Percentiles rank a stretch among this genome's conserved stretches.
Conservation (phyloP, 2,329 filamentous ascomycete genomes). For the Zymoseptoria brevis region DNA sequence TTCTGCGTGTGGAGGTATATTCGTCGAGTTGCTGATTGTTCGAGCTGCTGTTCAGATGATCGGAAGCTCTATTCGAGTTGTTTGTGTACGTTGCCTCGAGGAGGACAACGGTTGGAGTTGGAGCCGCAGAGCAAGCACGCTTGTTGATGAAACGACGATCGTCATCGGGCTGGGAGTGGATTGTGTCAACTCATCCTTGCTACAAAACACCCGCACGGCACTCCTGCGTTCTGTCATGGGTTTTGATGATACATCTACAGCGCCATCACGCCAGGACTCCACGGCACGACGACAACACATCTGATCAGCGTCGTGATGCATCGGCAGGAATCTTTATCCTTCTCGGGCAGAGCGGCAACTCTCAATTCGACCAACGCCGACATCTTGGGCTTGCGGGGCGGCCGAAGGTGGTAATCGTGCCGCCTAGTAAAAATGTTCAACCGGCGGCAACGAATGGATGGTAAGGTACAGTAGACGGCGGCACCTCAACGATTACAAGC, state of each 20-base stretch:
- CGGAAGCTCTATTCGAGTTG: not conserved
- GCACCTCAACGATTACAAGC: not conserved
- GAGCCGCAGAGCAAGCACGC: not conserved
- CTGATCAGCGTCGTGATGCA: not conserved
- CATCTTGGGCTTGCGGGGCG: not conserved
- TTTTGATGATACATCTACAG: not conserved
- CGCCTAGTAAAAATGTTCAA: not conserved
- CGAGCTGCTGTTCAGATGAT: not conserved
- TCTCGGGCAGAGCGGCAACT: not conserved
- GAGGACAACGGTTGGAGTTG: not conserved
- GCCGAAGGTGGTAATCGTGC: not conserved
- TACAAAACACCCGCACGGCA: not conserved
- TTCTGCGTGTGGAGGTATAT: not conserved
- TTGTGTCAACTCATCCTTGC: not conserved
- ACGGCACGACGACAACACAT: not conserved
- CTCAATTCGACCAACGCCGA: not conserved
- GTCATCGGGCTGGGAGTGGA: too few relatives aligned
- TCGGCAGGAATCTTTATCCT: not conserved
- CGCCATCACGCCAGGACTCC: not conserved
- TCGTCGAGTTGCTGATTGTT: not conserved
- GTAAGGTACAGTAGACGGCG: not conserved
- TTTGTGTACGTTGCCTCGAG: not conserved
- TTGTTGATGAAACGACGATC: not conserved
- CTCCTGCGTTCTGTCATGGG: not conserved
- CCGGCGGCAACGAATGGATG: not conserved